Evolutionary conservation across 1,284 basidiomycete genomes (phyloP).

Genomic region (Amylostereum chailletii): DNA sequence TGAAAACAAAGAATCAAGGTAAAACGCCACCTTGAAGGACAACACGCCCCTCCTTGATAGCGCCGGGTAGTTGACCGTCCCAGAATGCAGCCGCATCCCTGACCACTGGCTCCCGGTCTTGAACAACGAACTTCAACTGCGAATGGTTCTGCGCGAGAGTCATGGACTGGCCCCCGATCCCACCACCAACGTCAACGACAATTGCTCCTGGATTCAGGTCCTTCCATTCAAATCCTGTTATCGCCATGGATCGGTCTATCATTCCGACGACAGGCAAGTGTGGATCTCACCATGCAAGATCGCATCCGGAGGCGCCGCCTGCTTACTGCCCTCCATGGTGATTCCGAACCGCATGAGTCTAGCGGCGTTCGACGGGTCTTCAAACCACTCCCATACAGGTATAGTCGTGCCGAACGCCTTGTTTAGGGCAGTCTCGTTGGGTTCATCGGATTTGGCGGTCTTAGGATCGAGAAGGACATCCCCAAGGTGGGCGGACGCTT

Average conservation of each 20-base stretch:
- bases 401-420: conserved; percentile 17
- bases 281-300: conserved; percentile 21
- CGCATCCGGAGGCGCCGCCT: conserved; percentile 11
- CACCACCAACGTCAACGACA: conserved; percentile 15
- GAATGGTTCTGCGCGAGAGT: conserved; percentile 9
- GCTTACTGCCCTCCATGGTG: conserved; percentile 20
- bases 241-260: not conserved
- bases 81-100: conserved; percentile 5
- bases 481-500: conserved; percentile 22
- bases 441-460: conserved; percentile 20
- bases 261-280: not conserved
- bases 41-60: conserved; percentile 4
- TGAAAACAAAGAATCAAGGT: not conserved
- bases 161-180: conserved; percentile 8
- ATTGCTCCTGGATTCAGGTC: conserved; percentile 5
- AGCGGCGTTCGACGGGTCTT: conserved; percentile 19
- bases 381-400: conserved; percentile 22
- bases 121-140: conserved; percentile 14
- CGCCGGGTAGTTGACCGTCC: conserved; percentile 8
- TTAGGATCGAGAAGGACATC: conserved; percentile 26
- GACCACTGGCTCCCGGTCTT: conserved; percentile 11
- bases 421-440: conserved; percentile 21
- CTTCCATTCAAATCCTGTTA: conserved; percentile 13
- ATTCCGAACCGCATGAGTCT: conserved; percentile 22
- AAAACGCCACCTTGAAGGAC: conserved; percentile 1